Conservation (phyloP, 1,284 basidiomycete genomes). For the Naganishia cerealis region DNA sequence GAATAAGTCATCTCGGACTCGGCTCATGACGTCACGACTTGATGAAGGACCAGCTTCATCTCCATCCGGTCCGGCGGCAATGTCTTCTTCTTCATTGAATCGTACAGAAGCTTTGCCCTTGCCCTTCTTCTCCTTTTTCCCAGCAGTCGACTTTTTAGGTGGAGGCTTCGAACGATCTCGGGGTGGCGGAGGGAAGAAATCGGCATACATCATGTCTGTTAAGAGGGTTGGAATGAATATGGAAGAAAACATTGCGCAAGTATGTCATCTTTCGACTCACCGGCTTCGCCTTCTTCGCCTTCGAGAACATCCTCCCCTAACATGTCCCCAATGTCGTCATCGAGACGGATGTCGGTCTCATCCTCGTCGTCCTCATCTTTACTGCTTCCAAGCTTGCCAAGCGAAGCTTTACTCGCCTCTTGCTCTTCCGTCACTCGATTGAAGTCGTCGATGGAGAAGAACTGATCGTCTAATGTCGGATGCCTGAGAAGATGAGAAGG, state of each 20-base stretch:
- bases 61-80: slow-evolving; percentile 37
- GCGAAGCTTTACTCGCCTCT: slow-evolving; percentile 67
- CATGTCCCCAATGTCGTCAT: slow-evolving; percentile 49
- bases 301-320: slow-evolving; percentile 58
- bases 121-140: slow-evolving; percentile 46
- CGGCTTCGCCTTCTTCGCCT: slow-evolving; percentile 49
- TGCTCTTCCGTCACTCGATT: slow-evolving; percentile 80
- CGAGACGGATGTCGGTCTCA: slow-evolving; percentile 55
- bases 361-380: slow-evolving; percentile 59
- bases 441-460: slow-evolving; percentile 87
- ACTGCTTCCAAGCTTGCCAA: slow-evolving; percentile 61
- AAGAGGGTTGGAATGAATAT: not conserved
- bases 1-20: slow-evolving; percentile 60
- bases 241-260: not conserved
- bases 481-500: slow-evolving; percentile 44
- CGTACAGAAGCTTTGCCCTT: slow-evolving; percentile 51
- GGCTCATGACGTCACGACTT: slow-evolving; percentile 53
- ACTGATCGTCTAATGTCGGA: slow-evolving; percentile 81
- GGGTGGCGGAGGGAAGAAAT: slow-evolving; percentile 65
- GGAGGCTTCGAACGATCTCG: slow-evolving; percentile 33
- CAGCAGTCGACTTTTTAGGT: slow-evolving; percentile 30
- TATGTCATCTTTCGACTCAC: not conserved
- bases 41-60: slow-evolving; percentile 39
- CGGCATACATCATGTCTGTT: slow-evolving; percentile 54
- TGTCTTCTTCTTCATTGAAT: slow-evolving; percentile 40